These are phyloP conservation scores for Naumovozyma dairenensis DNA, from an alignment of 805 yeast genomes.

Conservation along the genomic window DNA sequence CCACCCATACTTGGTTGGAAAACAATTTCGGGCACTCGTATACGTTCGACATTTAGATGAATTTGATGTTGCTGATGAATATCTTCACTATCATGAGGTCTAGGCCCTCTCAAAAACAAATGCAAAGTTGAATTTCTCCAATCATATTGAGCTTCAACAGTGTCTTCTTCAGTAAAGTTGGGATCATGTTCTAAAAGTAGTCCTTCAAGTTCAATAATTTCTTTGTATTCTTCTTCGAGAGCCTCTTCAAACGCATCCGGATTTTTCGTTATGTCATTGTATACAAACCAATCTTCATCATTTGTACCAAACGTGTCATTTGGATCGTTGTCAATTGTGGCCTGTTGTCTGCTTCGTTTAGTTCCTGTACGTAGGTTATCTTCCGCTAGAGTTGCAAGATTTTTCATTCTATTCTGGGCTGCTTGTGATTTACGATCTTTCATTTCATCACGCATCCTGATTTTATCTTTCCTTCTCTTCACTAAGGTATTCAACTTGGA, in stretches of 20 bases:
- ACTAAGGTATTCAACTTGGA: constrained; percentile 48
- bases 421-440: constrained; percentile 85
- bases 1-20: constrained; percentile 94
- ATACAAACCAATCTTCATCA: constrained; percentile 92
- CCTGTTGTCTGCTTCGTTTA: constrained; percentile 44
- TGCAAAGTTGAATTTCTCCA: constrained; percentile 78
- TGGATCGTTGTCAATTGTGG: constrained; percentile 80
- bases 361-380: constrained; percentile 36
- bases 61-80: constrained; percentile 84
- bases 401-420: constrained; percentile 87
- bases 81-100: constrained; percentile 72
- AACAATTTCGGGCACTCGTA: constrained; percentile 82
- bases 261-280: constrained; percentile 67
- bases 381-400: constrained; percentile 80
- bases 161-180: constrained; percentile 74
- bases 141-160: constrained; percentile 69
- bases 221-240: constrained; percentile 62
- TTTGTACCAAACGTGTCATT: constrained; percentile 91
- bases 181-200: constrained; percentile 77
- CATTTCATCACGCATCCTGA: constrained; percentile 63
- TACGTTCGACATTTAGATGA: constrained; percentile 82
- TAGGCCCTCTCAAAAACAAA: constrained; percentile 81
- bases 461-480: constrained; percentile 54
- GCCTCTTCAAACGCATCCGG: constrained; percentile 60
- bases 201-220: constrained; percentile 55